phyloP scores from a whole-genome alignment of 345 rosid species.

The Pistacia vera region DNA sequence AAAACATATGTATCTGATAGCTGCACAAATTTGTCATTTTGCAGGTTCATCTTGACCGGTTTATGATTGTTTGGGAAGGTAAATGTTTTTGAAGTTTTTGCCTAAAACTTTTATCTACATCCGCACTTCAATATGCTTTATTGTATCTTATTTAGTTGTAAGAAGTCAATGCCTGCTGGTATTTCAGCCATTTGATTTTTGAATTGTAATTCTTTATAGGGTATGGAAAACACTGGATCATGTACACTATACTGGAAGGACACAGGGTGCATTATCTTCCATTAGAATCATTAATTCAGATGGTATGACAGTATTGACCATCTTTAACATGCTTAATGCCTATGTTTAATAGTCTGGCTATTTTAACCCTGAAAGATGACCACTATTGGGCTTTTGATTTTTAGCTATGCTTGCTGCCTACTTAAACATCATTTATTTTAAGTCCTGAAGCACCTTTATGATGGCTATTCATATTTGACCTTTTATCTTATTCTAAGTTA shows the following conservation, averaged over 20 bases:
- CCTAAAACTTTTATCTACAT: background rate
- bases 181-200: background rate
- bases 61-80: conserved; percentile 89
- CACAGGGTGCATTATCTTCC: conserved; percentile 77
- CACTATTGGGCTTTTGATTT: background rate
- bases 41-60: conserved; percentile 90
- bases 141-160: background rate
- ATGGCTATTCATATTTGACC: background rate
- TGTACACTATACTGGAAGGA: conserved; percentile 84
- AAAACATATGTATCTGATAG: conserved; percentile 1
- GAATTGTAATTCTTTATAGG: conserved; percentile 35
- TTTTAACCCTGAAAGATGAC: background rate
- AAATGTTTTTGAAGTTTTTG: background rate
- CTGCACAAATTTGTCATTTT: conserved; percentile 28
- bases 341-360: background rate
- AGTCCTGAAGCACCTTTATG: background rate
- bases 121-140: background rate
- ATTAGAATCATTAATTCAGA: conserved; percentile 50
- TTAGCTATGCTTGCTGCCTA: background rate
- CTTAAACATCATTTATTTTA: conserved; percentile 4
- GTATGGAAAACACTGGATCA: conserved; percentile 72
- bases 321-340: background rate
- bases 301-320: conserved; percentile 42
- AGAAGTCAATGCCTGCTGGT: background rate
- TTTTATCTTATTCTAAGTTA: background rate